These are phyloP conservation scores for Suhomyces sp. DNA, from an alignment of 805 yeast genomes.

Conservation along the genomic window DNA sequence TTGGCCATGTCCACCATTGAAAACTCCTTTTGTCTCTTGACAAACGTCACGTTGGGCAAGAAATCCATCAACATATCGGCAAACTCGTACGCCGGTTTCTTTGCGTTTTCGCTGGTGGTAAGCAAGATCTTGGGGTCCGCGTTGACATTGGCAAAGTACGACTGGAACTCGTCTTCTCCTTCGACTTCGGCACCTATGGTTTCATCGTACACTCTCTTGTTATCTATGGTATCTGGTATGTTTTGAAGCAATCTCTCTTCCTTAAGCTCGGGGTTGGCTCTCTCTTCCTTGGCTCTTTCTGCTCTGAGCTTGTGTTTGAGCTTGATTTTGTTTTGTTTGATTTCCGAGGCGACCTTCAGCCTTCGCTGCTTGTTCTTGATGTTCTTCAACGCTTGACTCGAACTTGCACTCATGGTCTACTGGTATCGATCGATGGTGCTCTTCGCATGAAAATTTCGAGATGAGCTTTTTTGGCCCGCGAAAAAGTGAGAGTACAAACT, in stretches of 20 bases:
- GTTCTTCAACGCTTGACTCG: conserved; percentile 32
- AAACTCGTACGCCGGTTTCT: conserved; percentile 83
- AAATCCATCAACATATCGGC: conserved; percentile 82
- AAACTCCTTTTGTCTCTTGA: conserved; percentile 82
- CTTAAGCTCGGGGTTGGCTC: conserved; percentile 75
- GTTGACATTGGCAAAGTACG: conserved; percentile 47
- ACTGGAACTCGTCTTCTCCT: conserved; percentile 63
- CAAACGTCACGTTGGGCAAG: conserved; percentile 80
- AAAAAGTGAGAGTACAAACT: not conserved
- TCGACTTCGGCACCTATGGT: conserved; percentile 62
- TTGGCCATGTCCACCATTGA: conserved; percentile 83
- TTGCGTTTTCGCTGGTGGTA: conserved; percentile 86
- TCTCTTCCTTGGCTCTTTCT: conserved; percentile 85
- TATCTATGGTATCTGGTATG: conserved; percentile 79
- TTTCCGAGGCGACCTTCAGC: conserved; percentile 69
- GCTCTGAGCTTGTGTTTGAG: conserved; percentile 72
- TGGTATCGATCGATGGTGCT: not conserved
- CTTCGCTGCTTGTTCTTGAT: conserved; percentile 78
- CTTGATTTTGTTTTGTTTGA: conserved; percentile 73
- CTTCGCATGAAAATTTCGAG: not conserved
- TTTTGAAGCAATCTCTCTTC: conserved; percentile 76
- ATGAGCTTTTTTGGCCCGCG: not conserved
- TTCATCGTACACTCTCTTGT: conserved; percentile 83
- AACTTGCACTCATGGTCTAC: conserved; percentile 15
- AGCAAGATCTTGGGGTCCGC: conserved; percentile 81